phyloP scores from a whole-genome alignment of 129 eudicot genomes.

The Mikania micrantha region DNA sequence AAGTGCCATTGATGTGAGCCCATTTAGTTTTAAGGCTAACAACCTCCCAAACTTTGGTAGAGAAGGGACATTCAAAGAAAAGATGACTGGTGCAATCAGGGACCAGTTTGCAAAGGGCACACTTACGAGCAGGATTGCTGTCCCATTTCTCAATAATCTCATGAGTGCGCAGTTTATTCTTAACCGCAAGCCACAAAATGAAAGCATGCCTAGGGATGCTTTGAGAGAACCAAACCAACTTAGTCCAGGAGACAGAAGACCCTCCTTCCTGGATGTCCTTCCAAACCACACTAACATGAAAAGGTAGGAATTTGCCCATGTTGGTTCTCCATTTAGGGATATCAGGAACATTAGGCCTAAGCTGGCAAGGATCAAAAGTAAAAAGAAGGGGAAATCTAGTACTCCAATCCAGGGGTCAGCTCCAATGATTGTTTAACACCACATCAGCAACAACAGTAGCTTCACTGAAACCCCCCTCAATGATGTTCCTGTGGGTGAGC shows the following conservation, averaged over 20 bases:
- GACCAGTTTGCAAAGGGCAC: no score
- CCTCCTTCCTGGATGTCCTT: not conserved
- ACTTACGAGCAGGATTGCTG: no score
- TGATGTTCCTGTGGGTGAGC: not conserved
- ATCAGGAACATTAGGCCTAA: rapidly evolving
- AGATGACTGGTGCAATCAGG: no score
- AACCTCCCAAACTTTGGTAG: no score
- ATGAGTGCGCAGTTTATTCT: no score
- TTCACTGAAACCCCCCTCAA: not conserved
- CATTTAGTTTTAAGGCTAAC: no score
- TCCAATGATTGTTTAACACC: not conserved
- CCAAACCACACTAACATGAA: not conserved
- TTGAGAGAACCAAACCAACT: not conserved
- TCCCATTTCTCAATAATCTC: no score
- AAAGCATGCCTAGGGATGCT: not conserved
- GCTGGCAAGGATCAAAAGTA: not conserved
- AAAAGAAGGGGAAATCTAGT: not conserved
- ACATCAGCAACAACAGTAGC: rapidly evolving
- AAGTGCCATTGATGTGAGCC: no score
- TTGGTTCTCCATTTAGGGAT: not conserved
- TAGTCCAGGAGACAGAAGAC: not conserved
- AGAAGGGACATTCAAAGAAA: no score
- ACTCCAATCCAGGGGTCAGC: not conserved
- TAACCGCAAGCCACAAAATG: not conserved
- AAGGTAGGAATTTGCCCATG: not conserved